Percentiles rank a stretch among this genome's conserved stretches.
These are phyloP conservation scores for Balamuthia mandrillaris DNA, from an alignment of 208 protist species.

Conservation along the genomic window DNA sequence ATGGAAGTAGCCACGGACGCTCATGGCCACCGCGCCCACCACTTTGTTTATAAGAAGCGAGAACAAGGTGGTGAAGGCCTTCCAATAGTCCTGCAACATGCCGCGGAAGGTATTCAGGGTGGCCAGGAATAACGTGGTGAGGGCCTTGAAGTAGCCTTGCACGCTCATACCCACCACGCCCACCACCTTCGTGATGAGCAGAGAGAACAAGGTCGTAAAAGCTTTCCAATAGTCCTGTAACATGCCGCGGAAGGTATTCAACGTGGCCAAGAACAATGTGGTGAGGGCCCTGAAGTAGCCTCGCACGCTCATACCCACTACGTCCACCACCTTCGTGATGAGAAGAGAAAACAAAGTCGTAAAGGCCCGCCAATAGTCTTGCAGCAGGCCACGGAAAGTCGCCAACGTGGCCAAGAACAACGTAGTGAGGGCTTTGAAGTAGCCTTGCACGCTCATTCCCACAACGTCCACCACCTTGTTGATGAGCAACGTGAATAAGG, in stretches of 20 bases:
- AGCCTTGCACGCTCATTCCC: background rate
- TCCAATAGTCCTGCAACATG: background rate
- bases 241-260: background rate
- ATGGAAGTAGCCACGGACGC: background rate
- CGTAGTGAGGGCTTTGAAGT: background rate
- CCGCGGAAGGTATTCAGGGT: background rate
- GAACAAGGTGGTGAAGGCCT: background rate
- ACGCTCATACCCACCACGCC: background rate
- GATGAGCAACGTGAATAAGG: background rate
- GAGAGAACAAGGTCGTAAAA: background rate
- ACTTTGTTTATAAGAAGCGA: background rate
- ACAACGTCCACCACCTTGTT: background rate
- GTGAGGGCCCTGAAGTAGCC: background rate
- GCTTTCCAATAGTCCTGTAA: background rate
- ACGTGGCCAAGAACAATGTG: background rate
- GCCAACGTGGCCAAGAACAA: background rate
- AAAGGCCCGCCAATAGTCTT: background rate
- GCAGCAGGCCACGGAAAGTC: background rate
- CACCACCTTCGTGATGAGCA: background rate
- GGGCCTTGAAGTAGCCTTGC: background rate
- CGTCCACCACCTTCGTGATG: background rate
- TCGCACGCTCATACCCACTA: background rate
- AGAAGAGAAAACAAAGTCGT: background rate
- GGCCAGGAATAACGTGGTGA: background rate
- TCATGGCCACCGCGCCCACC: background rate